A percentile compares a stretch with the other conserved stretches of the same genome.
Evolutionary conservation across 2,329 filamentous ascomycete genomes (phyloP).

Genomic region (Chlorencoelia australis): DNA sequence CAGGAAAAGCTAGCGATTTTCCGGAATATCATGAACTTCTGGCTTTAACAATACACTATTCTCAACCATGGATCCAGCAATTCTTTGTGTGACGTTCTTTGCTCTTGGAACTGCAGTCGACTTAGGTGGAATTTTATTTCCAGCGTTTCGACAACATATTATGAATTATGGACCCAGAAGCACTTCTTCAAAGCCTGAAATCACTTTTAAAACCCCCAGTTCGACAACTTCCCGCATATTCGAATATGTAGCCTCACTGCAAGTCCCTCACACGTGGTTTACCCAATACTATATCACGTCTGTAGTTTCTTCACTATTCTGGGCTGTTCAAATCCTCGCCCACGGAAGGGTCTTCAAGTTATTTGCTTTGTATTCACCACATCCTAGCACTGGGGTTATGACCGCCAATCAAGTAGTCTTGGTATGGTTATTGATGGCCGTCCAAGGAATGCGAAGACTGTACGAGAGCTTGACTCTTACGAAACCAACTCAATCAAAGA

Average conservation of each 20-base stretch:
- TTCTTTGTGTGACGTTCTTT: constrained; percentile 23
- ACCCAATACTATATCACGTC: constrained; percentile 76
- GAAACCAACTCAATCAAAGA: constrained; percentile 56
- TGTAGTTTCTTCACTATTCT: constrained; percentile 59
- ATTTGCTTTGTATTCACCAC: constrained; percentile 28
- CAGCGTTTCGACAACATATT: constrained; percentile 21
- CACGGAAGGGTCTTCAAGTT: constrained; percentile 45
- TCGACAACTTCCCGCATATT: constrained; percentile 6
- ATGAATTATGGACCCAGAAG: constrained; percentile 26
- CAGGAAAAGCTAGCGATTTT: not conserved
- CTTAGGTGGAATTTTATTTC: constrained; percentile 21
- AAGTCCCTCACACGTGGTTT: constrained; percentile 83
- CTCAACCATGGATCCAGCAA: constrained; percentile 18
- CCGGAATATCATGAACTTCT: not conserved
- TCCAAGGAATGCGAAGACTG: constrained; percentile 66
- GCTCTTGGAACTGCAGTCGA: constrained; percentile 17
- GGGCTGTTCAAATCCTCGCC: constrained; percentile 53
- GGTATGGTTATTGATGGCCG: constrained; percentile 61
- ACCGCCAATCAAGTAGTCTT: constrained; percentile 51
- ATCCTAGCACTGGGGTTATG: constrained; percentile 34
- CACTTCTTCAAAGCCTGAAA: constrained; percentile 8
- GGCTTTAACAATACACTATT: not conserved
- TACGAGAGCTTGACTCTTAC: constrained; percentile 61
- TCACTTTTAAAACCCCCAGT: constrained; percentile 2
- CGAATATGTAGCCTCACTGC: constrained; percentile 16